Conservation (phyloP, 495 filamentous ascomycete species). For the Neurospora cerealis region DNA sequence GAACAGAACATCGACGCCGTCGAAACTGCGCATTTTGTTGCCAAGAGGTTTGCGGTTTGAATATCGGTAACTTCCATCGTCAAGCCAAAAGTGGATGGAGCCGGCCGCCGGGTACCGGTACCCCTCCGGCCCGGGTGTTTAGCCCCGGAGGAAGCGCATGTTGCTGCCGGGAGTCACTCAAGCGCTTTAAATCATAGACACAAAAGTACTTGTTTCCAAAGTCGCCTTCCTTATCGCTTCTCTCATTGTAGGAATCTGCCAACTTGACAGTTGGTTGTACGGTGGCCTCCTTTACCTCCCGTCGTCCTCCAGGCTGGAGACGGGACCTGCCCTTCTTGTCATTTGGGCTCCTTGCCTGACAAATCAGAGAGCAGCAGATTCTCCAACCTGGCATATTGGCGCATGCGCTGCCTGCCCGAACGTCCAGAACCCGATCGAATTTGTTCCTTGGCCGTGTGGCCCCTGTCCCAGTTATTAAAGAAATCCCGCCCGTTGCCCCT, state of each 20-base stretch:
- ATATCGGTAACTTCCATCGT: not conserved
- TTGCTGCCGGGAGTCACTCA: not conserved
- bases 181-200: not conserved
- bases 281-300: not conserved
- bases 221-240: not conserved
- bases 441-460: not conserved
- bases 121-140: not conserved
- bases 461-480: not conserved
- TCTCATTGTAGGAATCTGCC: not conserved
- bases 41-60: not conserved
- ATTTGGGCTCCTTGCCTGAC: not conserved
- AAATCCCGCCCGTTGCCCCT: not conserved
- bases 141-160: not conserved
- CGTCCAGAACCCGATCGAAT: not conserved
- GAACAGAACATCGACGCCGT: not conserved
- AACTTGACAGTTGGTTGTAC: not conserved
- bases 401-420: not conserved
- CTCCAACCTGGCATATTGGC: not conserved
- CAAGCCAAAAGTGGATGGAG: not conserved
- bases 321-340: not conserved
- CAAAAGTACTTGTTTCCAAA: not conserved
- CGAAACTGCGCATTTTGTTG: not conserved
- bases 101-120: not conserved
- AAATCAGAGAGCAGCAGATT: not conserved
- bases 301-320: not conserved